phyloP scores from a whole-genome alignment of 1,284 basidiomycete species.

The Fomitopsis betulina region DNA sequence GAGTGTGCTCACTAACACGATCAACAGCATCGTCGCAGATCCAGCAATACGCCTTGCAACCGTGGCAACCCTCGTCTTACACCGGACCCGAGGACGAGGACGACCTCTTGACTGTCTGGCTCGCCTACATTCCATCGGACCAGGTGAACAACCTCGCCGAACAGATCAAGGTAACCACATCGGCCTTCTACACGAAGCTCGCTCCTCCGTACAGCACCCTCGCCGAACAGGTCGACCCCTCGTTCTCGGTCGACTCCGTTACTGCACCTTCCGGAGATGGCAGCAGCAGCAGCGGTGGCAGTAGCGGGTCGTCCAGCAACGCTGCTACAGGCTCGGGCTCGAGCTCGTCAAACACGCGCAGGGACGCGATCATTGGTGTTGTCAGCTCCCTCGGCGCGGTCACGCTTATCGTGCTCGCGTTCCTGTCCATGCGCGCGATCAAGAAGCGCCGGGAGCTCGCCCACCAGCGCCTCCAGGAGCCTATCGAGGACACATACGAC shows the following conservation, averaged over 20 bases:
- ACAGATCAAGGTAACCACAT: constrained; percentile 50
- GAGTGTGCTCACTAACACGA: background rate
- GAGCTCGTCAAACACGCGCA: constrained; percentile 37
- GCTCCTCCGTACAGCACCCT: constrained; percentile 39
- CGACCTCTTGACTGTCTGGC: constrained; percentile 54
- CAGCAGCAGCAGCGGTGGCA: constrained; percentile 14
- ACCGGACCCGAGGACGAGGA: constrained; percentile 36
- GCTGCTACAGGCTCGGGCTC: constrained; percentile 8
- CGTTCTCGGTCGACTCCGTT: constrained; percentile 49
- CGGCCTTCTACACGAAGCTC: constrained; percentile 52
- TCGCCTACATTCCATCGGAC: constrained; percentile 51
- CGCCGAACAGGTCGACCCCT: constrained; percentile 56
- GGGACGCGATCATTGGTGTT: constrained; percentile 79
- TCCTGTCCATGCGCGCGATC: constrained; percentile 56
- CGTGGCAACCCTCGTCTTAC: constrained; percentile 54
- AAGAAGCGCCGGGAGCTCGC: constrained; percentile 56
- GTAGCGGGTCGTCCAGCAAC: constrained; percentile 6
- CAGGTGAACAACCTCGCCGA: constrained; percentile 47
- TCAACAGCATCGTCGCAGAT: constrained; percentile 29
- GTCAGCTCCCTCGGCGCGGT: constrained; percentile 71
- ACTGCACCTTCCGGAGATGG: constrained; percentile 21
- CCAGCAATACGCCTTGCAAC: constrained; percentile 54
- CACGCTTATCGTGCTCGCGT: constrained; percentile 59
- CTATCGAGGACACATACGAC: constrained; percentile 22
- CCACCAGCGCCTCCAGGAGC: constrained; percentile 60